phyloP scores from a whole-genome alignment of 148 eudicot genomes.

The Chenopodium album region DNA sequence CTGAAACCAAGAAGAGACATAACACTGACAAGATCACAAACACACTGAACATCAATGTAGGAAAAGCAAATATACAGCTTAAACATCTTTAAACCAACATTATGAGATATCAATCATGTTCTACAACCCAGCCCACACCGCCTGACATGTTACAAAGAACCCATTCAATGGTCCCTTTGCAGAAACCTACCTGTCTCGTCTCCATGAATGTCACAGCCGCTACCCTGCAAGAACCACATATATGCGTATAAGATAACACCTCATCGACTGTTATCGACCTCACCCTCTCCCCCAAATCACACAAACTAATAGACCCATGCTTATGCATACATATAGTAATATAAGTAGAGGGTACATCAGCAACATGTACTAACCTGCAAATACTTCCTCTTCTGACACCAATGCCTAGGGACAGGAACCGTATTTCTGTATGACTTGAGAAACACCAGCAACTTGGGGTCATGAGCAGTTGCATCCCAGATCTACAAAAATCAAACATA shows the following conservation, averaged over 20 bases:
- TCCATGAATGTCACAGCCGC: slow-evolving; percentile 80
- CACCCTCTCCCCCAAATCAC: slow-evolving; percentile 46
- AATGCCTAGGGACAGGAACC: slow-evolving; percentile 96
- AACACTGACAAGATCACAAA: slow-evolving; percentile 21
- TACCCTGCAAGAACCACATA: slow-evolving; percentile 99
- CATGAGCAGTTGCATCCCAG: slow-evolving; percentile 94
- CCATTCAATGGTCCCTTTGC: slow-evolving; percentile 48
- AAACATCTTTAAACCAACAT: background rate
- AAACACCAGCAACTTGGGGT: slow-evolving; percentile 82
- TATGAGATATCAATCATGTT: slow-evolving; percentile 12
- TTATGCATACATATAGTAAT: slow-evolving; percentile 29
- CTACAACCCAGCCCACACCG: slow-evolving; percentile 52
- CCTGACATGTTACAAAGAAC: slow-evolving; percentile 38
- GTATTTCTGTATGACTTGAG: slow-evolving; percentile 88
- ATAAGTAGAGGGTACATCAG: slow-evolving; percentile 7
- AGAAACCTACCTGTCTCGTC: slow-evolving; percentile 85
- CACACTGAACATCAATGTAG: slow-evolving; percentile 2
- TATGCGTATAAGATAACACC: slow-evolving; percentile 93
- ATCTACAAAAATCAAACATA: slow-evolving; percentile 44
- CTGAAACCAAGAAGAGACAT: slow-evolving; percentile 21
- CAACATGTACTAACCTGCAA: slow-evolving; percentile 62
- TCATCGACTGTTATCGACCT: slow-evolving; percentile 46
- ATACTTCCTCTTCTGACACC: slow-evolving; percentile 94
- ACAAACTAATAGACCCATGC: slow-evolving; percentile 23
- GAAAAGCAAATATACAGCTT: background rate